phyloP scores from a whole-genome alignment of 768 basidiomycete species.

The Boletus patriciae region DNA sequence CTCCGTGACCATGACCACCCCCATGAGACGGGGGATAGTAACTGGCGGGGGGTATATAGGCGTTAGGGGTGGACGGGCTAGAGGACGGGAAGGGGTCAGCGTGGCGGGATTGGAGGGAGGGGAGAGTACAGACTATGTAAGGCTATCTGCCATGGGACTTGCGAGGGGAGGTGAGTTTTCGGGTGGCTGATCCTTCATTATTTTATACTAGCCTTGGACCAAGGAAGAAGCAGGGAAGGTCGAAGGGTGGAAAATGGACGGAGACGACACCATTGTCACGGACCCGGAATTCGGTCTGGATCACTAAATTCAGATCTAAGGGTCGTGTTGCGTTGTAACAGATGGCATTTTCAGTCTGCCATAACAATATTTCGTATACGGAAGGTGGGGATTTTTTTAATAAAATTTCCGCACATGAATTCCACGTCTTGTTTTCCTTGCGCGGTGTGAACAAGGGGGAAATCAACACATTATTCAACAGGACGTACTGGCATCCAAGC shows the following conservation, averaged over 20 bases:
- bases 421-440: constrained; percentile 30
- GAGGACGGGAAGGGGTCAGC: constrained; percentile 23
- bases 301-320: constrained; percentile 73
- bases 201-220: constrained; percentile 46
- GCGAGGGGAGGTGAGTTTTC: constrained; percentile 40
- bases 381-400: constrained; percentile 48
- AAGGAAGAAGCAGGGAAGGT: constrained; percentile 34
- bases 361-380: constrained; percentile 41
- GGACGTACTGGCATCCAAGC: constrained; percentile 3
- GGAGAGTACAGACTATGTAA: constrained; percentile 51
- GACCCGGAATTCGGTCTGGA: constrained; percentile 46
- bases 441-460: constrained; percentile 23
- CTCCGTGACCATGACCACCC: constrained; percentile 45
- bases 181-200: constrained; percentile 43
- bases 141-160: constrained; percentile 49
- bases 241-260: constrained; percentile 42
- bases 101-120: constrained; percentile 3
- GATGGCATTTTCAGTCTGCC: constrained; percentile 42
- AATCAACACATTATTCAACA: constrained; percentile 11
- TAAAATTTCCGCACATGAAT: constrained; percentile 35
- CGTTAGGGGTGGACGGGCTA: constrained; percentile 39
- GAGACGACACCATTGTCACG: constrained; percentile 41
- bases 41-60: constrained; percentile 43
- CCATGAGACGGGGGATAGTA: constrained; percentile 40
- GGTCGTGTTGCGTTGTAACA: constrained; percentile 58